A percentile compares a stretch with the other conserved stretches of the same genome.
These are phyloP conservation scores for Candida nanaspora DNA, from an alignment of 805 yeast species.

Conservation along the genomic window DNA sequence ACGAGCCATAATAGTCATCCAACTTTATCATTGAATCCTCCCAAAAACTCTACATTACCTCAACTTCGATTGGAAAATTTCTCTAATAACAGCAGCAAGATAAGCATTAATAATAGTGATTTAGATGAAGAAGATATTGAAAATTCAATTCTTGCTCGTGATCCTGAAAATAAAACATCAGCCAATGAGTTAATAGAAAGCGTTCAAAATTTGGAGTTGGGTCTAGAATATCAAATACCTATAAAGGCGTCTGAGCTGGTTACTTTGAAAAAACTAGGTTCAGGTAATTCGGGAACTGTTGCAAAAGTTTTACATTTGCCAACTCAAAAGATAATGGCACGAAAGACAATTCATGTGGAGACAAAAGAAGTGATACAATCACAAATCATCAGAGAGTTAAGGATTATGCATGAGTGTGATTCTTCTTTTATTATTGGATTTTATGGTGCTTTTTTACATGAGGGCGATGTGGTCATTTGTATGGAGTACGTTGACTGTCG, in stretches of 20 bases:
- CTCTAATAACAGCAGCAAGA: not conserved
- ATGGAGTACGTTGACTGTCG: conserved; percentile 97
- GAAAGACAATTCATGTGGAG: conserved; percentile 81
- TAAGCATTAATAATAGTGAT: not conserved
- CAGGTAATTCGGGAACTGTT: conserved; percentile 94
- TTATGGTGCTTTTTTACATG: conserved; percentile 80
- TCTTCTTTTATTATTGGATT: conserved; percentile 80
- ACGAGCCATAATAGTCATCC: not conserved
- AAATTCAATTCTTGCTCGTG: conserved; percentile 9
- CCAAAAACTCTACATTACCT: conserved; percentile 46
- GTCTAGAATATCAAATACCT: conserved; percentile 45
- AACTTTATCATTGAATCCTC: not conserved
- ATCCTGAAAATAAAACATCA: conserved; percentile 24
- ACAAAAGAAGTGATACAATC: conserved; percentile 69
- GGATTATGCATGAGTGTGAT: conserved; percentile 86
- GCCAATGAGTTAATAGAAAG: conserved; percentile 34
- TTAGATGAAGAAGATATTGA: not conserved
- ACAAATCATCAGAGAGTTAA: conserved; percentile 81
- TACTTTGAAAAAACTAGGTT: conserved; percentile 70
- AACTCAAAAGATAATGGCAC: conserved; percentile 82
- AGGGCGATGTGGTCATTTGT: conserved; percentile 75
- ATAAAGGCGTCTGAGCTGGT: conserved; percentile 63
- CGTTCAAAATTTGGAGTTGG: conserved; percentile 42
- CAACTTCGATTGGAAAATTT: conserved; percentile 4
- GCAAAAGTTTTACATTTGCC: conserved; percentile 85